These are phyloP conservation scores for Waltergamsia citrina DNA, from an alignment of 2,329 filamentous ascomycete species.

Conservation along the genomic window DNA sequence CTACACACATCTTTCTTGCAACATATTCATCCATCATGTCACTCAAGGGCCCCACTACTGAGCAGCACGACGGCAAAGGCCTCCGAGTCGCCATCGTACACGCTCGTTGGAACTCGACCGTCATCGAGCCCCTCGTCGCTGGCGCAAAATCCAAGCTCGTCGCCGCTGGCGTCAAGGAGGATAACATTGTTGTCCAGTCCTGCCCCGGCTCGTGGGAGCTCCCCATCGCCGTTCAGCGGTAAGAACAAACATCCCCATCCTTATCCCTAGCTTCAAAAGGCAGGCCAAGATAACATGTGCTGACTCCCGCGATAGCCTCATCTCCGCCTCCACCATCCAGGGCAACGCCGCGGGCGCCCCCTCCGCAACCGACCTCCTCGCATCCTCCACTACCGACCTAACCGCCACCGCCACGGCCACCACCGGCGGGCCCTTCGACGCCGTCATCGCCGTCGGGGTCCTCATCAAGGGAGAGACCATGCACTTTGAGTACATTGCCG, in stretches of 20 bases:
- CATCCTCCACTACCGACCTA: conserved; percentile 59
- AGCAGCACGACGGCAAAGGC: conserved; percentile 56
- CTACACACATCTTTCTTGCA: too few species aligned
- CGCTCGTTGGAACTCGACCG: conserved; percentile 84
- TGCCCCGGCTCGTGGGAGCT: conserved; percentile 95
- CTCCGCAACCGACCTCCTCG: conserved; percentile 69
- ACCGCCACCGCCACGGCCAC: conserved; percentile 32
- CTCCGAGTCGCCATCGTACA: conserved; percentile 93
- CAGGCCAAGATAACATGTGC: not conserved
- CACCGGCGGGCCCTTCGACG: conserved; percentile 67
- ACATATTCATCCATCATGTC: conserved; percentile 34
- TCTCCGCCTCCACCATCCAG: conserved; percentile 79
- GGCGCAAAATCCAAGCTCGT: conserved; percentile 73
- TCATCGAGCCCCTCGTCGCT: conserved; percentile 77
- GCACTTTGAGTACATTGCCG: conserved; percentile 98
- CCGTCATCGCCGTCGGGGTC: conserved; percentile 89
- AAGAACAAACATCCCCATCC: conserved; percentile 15
- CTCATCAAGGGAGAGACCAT: conserved; percentile 98
- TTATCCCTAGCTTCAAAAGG: conserved; percentile 1
- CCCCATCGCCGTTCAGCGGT: conserved; percentile 82
- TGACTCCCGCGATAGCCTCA: conserved; percentile 47
- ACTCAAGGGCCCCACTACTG: conserved; percentile 46
- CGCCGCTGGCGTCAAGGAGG: conserved; percentile 70
- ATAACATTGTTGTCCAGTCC: conserved; percentile 81
- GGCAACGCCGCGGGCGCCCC: conserved; percentile 52